phyloP scores from a whole-genome alignment of 83 land plant genomes.

The Picea abies region DNA sequence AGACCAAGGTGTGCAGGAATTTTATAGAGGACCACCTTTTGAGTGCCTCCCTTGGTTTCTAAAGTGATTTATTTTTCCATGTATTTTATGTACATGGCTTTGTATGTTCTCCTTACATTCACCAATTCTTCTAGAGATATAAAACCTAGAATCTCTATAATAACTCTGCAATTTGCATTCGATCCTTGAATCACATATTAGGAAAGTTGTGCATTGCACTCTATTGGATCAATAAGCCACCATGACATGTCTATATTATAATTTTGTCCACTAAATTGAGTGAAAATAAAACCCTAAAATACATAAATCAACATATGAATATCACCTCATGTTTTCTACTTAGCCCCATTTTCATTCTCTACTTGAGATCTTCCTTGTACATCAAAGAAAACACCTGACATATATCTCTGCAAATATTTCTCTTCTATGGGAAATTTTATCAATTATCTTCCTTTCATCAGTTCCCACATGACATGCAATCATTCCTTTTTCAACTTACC shows the following conservation, averaged over 20 bases:
- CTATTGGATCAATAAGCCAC: constrained; percentile 63
- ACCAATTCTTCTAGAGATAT: constrained; percentile 54
- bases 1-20: neutral
- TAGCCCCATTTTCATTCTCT: constrained; percentile 1
- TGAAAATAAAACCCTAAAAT: too few species aligned
- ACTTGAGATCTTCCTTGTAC: constrained; percentile 4
- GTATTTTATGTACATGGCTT: constrained; percentile 39
- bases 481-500: too few species aligned
- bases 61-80: constrained; percentile 66
- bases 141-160: constrained; percentile 49
- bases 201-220: constrained; percentile 53
- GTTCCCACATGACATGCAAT: neutral
- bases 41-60: constrained; percentile 46
- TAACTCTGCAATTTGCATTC: constrained; percentile 26
- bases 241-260: constrained; percentile 33
- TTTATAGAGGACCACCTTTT: constrained; percentile 31
- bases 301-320: too few species aligned
- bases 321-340: neutral
- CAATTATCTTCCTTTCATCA: neutral
- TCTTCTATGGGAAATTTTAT: neutral
- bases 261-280: too few species aligned
- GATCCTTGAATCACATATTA: constrained; percentile 33
- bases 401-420: neutral
- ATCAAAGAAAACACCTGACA: neutral
- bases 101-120: constrained; percentile 48